Evolutionary conservation across 805 yeast genomes (phyloP), one percentile per base, ranked within the genome.

Genomic region (Lipomyces anomalus): DNA sequence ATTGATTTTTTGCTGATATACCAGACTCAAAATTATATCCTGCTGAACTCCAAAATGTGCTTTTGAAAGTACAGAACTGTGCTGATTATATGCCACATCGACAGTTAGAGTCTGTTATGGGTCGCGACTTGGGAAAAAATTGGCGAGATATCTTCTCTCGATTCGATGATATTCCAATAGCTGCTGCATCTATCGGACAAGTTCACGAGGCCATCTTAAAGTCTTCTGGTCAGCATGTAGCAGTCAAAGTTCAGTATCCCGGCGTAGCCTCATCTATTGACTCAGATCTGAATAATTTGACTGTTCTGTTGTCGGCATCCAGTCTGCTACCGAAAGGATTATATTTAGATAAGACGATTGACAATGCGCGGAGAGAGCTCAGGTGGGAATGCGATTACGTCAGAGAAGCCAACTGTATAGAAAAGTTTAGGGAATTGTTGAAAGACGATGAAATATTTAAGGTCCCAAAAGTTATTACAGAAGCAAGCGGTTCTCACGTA

Each of bases 341-440:
- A 56, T 92, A 87, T 60, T 73, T 94, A 37, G 97, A 92, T 55
- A 84, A 82, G 57, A 86, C 97, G 20, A 80, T 92, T 46, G 95
- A 84, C 20, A 90, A 88, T 65, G 97, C 98, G 1, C 75, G 98
- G 55, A 78, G 77, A 16, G 98, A 92, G 64, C 72, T 92, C 55
- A 88, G 87, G 57, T 90, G 97, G 97, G 98, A 92, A 67, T 90
- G 97, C 67, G 97, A 92, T 66, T 92, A 92, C 61, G 66, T 80
- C 22, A 78, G 97, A 54, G 98, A 92, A 64, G 95, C 96, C 1
- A 75, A 74, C 48, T 82, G 81, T 57, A 67, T 89, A 54, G 78
- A 76, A 35, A 72, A 80, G 53, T 90, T 86, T 67, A 67, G 76
- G 23, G 78, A 78, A 43, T 68, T 86, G 52, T 60, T 84, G 35